Base-by-base conservation (phyloP, 2,329 filamentous ascomycete genomes). In the Tolypocladium album region DNA sequence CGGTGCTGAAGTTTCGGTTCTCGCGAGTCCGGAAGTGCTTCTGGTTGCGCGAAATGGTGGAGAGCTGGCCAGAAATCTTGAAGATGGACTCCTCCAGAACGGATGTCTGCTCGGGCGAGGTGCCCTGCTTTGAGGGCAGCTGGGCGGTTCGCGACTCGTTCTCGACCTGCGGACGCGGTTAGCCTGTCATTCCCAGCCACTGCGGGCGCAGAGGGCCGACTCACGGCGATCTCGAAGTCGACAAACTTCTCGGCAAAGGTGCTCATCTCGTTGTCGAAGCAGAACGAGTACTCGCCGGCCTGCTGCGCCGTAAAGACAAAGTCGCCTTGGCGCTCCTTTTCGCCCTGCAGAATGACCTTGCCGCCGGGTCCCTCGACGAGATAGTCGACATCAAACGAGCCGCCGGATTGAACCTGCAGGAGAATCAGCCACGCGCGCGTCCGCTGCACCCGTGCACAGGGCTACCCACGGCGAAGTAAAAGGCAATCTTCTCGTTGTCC, bases 1-100 rank as follows among this genome's bases (percentile, higher is more conserved):
- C 94, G 12, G 94, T 99, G 78, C 90, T 95, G 78, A 99, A 97
- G 78, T 99, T 99, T 63, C 94, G 85, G 82, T 99, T 99, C 82
- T 99, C 94, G 66, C 94, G 87, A 3, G 94, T 99, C 64, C 95
- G 89, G 86, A 99, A 99, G 81, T 99, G 99, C 75, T 99, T 99
- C 72, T 99, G 94, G 79, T 96, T 97, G 70, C 94, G 86, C 50
- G 90, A 92, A 71, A 99, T 94, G 63, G 92, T 97, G 17, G 92
- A 96, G 57, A 99, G 79, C 72, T 96, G 91, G 64, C 90, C 88
- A 15, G 92, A 96, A 62, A 99, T 83, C 79, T 96, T 97, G 80
- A 94, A 91, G 69, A 97, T 89, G 47, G 91, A 93, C 78, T 99
- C 93, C 74, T 97, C 93, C 56, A 99, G 82, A 9, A 85, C 84